phyloP scores from a whole-genome alignment of 176 grass and related monocot species.

The Carex cristatella region DNA sequence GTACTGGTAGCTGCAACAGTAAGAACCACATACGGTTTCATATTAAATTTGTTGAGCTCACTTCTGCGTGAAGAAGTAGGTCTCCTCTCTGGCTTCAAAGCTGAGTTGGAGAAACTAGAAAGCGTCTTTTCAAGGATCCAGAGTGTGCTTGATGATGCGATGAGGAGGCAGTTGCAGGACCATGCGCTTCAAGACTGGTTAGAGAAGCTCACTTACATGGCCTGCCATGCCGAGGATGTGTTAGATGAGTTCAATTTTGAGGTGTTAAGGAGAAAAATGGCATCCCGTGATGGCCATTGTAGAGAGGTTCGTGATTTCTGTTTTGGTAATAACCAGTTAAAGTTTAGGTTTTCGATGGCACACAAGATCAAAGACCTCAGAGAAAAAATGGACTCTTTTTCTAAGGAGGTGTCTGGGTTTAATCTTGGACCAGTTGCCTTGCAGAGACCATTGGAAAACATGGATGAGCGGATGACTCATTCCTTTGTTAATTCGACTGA shows the following conservation, averaged over 20 bases:
- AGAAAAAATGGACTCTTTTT: not conserved
- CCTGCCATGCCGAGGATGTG: conserved; percentile 12
- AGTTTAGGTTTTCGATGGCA: not conserved
- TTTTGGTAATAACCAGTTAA: not conserved
- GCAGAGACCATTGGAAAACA: not conserved
- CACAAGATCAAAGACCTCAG: conserved; percentile 12
- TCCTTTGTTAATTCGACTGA: not conserved
- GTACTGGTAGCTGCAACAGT: not conserved
- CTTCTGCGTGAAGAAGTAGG: conserved; percentile 8
- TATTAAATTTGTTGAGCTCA: not conserved
- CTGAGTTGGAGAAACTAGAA: conserved; percentile 16
- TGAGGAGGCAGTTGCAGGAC: not conserved
- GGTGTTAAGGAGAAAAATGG: not conserved
- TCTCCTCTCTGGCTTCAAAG: not conserved
- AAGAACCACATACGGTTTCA: not conserved
- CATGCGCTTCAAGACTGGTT: not conserved
- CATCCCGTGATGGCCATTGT: not conserved
- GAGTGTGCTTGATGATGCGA: conserved; percentile 23
- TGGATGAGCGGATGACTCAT: not conserved
- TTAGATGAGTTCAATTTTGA: conserved; percentile 27
- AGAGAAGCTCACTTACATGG: conserved; percentile 17
- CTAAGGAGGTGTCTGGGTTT: conserved; percentile 19
- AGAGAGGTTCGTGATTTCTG: conserved; percentile 26
- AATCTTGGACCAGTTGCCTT: not conserved
- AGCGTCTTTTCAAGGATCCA: not conserved